Conservation (phyloP, 2,329 filamentous ascomycete species). For the Lojkania enalia region DNA sequence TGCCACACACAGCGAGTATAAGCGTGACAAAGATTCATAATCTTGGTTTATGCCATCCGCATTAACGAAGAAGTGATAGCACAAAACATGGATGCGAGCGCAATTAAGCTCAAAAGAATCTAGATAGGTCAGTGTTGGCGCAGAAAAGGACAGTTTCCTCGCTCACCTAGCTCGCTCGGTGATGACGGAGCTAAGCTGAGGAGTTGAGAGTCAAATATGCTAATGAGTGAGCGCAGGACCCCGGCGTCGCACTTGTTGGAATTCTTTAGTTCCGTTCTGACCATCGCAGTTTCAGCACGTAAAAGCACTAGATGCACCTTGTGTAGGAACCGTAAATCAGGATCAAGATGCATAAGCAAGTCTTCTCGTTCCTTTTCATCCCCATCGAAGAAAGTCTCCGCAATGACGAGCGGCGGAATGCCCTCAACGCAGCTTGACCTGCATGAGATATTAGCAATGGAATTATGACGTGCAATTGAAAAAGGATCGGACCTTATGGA, state of each 20-base stretch:
- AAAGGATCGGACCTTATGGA: constrained; percentile 35
- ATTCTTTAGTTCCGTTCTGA: constrained; percentile 36
- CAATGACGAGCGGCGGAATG: constrained; percentile 37
- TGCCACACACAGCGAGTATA: constrained; percentile 40
- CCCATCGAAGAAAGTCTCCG: constrained; percentile 39
- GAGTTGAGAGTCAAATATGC: constrained; percentile 42
- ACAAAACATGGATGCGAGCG: constrained; percentile 39
- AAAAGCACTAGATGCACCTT: constrained; percentile 39
- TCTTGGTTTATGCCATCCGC: constrained; percentile 31
- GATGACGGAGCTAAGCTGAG: constrained; percentile 33
- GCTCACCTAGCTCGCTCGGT: constrained; percentile 37
- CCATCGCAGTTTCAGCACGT: constrained; percentile 39
- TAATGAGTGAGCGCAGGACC: constrained; percentile 38
- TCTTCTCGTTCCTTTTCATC: constrained; percentile 39
- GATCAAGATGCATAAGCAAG: constrained; percentile 34
- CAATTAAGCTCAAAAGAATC: constrained; percentile 41
- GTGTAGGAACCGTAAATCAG: constrained; percentile 38
- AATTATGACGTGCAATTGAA: neutral
- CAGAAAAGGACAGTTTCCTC: neutral
- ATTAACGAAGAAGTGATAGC: constrained; percentile 43
- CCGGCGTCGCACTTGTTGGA: constrained; percentile 33
- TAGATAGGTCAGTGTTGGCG: constrained; percentile 20
- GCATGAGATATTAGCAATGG: constrained; percentile 13
- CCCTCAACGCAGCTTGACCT: constrained; percentile 40
- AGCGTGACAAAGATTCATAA: constrained; percentile 30